Evolutionary conservation across 495 filamentous ascomycete genomes (phyloP).

Genomic region (Hamigera avellanea): DNA sequence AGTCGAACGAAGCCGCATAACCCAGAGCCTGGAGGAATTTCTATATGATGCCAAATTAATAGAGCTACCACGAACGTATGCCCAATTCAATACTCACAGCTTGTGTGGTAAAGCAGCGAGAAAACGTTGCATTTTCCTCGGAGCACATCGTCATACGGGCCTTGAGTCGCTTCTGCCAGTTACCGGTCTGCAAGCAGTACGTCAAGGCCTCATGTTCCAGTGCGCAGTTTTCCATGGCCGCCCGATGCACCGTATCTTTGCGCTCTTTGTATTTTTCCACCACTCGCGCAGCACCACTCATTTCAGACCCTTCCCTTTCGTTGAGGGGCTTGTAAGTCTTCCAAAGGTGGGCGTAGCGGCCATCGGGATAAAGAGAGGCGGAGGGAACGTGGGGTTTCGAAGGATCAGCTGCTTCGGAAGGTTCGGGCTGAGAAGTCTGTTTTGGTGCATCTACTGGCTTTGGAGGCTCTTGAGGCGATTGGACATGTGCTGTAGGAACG

Average conservation of each 20-base stretch:
- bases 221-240: slow-evolving; percentile 89
- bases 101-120: slow-evolving; percentile 75
- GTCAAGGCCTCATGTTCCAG: slow-evolving; percentile 66
- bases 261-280: slow-evolving; percentile 76
- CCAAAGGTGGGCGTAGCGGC: slow-evolving; percentile 91
- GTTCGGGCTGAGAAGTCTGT: slow-evolving; percentile 9
- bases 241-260: slow-evolving; percentile 61
- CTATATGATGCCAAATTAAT: slow-evolving; percentile 21
- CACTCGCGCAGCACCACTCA: slow-evolving; percentile 55
- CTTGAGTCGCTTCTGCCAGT: slow-evolving; percentile 28
- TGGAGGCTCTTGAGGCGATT: slow-evolving; percentile 10
- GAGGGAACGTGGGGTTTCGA: slow-evolving; percentile 40
- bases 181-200: slow-evolving; percentile 62
- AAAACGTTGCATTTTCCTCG: slow-evolving; percentile 54
- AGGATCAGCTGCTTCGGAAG: slow-evolving; percentile 10
- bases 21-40: slow-evolving; percentile 84
- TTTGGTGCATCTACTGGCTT: slow-evolving; percentile 7
- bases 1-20: slow-evolving; percentile 59
- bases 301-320: slow-evolving; percentile 44
- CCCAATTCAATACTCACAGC: slow-evolving; percentile 37
- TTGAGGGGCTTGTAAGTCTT: slow-evolving; percentile 63
- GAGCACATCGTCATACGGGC: slow-evolving; percentile 63
- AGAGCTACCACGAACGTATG: not conserved
- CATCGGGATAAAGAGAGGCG: slow-evolving; percentile 59
- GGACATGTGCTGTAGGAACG: slow-evolving; percentile 27